These are phyloP conservation scores for Entomophthora muscae DNA, from an alignment of 371 early-diverging fungal genomes.

Conservation along the genomic window DNA sequence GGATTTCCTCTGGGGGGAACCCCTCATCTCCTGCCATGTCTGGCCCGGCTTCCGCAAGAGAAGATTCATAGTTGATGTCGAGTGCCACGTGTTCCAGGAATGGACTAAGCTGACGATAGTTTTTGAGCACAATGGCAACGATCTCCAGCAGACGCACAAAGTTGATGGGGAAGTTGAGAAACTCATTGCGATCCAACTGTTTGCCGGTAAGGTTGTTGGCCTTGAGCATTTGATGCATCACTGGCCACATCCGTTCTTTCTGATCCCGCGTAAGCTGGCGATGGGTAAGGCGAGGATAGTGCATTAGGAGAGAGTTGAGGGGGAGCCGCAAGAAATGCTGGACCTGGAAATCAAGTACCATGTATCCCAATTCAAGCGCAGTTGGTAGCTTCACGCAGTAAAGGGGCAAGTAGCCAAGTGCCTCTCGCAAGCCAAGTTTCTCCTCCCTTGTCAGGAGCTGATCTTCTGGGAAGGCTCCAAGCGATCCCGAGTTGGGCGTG, in stretches of 20 bases:
- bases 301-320: not conserved
- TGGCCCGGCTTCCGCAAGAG: not conserved
- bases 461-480: not conserved
- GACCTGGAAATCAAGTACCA: not conserved
- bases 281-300: not conserved
- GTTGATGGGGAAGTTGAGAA: not conserved
- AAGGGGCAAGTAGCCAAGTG: not conserved
- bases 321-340: conserved; percentile 1
- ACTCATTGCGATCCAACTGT: not conserved
- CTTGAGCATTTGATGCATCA: not conserved
- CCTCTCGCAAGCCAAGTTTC: not conserved
- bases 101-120: not conserved
- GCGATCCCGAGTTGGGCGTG: not conserved
- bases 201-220: not conserved
- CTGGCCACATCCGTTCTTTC: conserved; percentile 7
- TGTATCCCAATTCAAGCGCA: not conserved
- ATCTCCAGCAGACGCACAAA: not conserved
- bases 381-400: not conserved
- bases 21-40: not conserved
- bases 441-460: not conserved
- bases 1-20: not conserved
- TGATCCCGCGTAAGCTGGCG: not conserved
- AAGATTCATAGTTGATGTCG: not conserved
- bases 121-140: not conserved
- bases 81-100: not conserved